phyloP scores from a whole-genome alignment of 768 basidiomycete genomes.

The Trametes cinnabarina region DNA sequence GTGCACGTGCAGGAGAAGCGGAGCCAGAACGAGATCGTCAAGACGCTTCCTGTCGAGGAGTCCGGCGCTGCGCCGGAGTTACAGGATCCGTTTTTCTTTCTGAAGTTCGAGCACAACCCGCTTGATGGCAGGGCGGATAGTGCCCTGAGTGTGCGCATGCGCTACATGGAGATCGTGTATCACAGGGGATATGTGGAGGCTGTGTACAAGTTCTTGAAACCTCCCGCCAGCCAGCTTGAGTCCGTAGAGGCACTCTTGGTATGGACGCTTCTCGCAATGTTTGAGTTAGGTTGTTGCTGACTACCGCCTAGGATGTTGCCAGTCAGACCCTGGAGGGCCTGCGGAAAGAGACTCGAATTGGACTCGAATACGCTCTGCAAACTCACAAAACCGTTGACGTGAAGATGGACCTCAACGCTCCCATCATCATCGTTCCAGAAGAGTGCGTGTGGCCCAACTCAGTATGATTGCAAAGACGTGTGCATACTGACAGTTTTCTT shows the following conservation, averaged over 20 bases:
- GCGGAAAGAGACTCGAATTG: constrained; percentile 89
- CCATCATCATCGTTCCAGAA: constrained; percentile 95
- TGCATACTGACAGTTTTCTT: background rate
- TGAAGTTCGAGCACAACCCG: constrained; percentile 91
- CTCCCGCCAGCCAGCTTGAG: constrained; percentile 91
- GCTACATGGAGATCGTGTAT: constrained; percentile 96
- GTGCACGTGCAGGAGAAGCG: constrained; percentile 69
- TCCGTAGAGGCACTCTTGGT: constrained; percentile 92
- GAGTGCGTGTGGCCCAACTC: constrained; percentile 47
- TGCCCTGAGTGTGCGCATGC: constrained; percentile 84
- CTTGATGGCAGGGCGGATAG: constrained; percentile 90
- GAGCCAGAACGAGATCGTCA: constrained; percentile 24
- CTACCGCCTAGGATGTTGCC: constrained; percentile 67
- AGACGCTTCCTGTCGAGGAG: constrained; percentile 17
- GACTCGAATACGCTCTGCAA: constrained; percentile 89
- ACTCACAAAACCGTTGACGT: constrained; percentile 94
- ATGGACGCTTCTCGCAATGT: constrained; percentile 23
- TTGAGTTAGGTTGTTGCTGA: background rate
- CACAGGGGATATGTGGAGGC: constrained; percentile 93
- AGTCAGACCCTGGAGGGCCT: constrained; percentile 92
- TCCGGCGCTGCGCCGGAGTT: constrained; percentile 15
- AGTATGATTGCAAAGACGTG: background rate
- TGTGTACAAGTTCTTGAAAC: constrained; percentile 87
- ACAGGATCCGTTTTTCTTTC: constrained; percentile 74
- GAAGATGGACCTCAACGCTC: constrained; percentile 95